phyloP scores from a whole-genome alignment of 164 flowering plant genomes.

The Euptelea pleiosperma region DNA sequence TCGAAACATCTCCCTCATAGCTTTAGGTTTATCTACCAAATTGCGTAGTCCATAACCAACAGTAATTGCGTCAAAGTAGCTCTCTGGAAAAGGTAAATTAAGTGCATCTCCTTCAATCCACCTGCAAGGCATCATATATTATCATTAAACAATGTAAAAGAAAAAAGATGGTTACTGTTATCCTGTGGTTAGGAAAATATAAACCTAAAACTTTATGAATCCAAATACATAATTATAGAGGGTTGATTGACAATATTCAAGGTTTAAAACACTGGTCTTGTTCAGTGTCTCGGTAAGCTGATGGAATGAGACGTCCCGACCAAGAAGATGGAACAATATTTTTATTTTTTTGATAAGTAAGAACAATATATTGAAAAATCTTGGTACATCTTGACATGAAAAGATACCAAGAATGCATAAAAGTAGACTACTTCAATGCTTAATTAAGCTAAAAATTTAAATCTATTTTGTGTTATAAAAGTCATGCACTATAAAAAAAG shows the following conservation, averaged over 20 bases:
- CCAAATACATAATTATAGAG: neutral
- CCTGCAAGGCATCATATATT: constrained; percentile 30
- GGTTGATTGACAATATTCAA: neutral
- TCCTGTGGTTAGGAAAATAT: neutral
- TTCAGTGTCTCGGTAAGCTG: too few relatives aligned
- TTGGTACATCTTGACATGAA: too few relatives aligned
- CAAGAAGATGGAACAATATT: too few relatives aligned
- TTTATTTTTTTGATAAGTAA: too few relatives aligned
- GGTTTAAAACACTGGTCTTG: too few relatives aligned
- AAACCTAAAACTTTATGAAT: neutral
- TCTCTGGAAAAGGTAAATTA: constrained; percentile 68
- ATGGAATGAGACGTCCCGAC: too few relatives aligned
- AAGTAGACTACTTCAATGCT: too few relatives aligned
- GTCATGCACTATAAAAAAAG: too few relatives aligned
- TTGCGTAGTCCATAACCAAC: constrained; percentile 88
- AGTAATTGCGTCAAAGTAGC: constrained; percentile 78
- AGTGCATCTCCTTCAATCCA: constrained; percentile 95
- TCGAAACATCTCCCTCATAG: constrained; percentile 62
- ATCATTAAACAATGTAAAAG: neutral
- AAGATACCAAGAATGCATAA: too few relatives aligned
- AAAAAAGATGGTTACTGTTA: neutral
- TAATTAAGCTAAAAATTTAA: too few relatives aligned
- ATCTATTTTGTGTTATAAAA: too few relatives aligned
- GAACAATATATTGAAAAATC: too few relatives aligned
- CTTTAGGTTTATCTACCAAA: constrained; percentile 58